Evolutionary conservation across 2,329 filamentous ascomycete genomes (phyloP).

Genomic region (Bipolaris bicolor): DNA sequence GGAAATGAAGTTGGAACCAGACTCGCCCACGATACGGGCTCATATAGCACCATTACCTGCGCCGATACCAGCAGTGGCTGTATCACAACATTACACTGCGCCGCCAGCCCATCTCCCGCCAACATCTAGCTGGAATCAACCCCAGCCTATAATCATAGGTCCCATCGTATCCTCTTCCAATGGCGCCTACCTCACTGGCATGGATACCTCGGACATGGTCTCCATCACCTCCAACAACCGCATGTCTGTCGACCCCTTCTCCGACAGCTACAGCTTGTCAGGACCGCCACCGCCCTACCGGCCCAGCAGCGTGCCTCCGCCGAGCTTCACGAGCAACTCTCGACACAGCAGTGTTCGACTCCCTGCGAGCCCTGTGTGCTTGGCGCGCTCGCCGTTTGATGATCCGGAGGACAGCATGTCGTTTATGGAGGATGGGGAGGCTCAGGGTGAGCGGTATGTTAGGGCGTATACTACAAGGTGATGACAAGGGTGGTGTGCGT

Average conservation of each 20-base stretch:
- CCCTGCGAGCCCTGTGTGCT: conserved; percentile 18
- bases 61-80: background rate
- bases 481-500: background rate
- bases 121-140: conserved; percentile 20
- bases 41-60: conserved; percentile 31
- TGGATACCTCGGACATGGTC: conserved; percentile 47
- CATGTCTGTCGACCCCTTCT: conserved; percentile 38
- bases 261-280: conserved; percentile 35
- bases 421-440: conserved; percentile 42
- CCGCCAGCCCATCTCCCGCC: conserved; percentile 25
- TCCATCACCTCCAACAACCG: conserved; percentile 37
- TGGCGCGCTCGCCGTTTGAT: conserved; percentile 43
- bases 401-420: conserved; percentile 42
- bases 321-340: conserved; percentile 38
- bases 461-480: background rate
- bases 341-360: conserved; percentile 43
- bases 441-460: conserved; percentile 26
- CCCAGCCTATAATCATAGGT: conserved; percentile 44
- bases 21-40: conserved; percentile 14
- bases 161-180: conserved; percentile 41
- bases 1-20: conserved; percentile 38
- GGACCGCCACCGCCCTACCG: conserved; percentile 49
- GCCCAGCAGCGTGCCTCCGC: conserved; percentile 39
- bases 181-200: conserved; percentile 46
- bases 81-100: conserved; percentile 23